Base-by-base conservation (phyloP, 192 early-diverging fungal genomes). In the Coemansia sp. region DNA sequence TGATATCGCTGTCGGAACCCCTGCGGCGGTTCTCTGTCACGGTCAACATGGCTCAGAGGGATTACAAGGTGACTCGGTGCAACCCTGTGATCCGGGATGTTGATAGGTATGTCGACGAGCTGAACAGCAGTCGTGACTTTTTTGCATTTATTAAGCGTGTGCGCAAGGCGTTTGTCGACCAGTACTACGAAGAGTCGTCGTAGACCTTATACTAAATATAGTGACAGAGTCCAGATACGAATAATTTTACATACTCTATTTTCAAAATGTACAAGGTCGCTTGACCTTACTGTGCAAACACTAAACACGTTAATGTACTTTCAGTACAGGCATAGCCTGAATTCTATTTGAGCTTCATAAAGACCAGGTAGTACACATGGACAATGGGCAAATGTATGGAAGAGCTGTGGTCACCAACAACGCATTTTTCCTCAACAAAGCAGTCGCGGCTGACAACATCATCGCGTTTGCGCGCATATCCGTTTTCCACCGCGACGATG, bases 121-220 rank as follows among this genome's bases (percentile, higher is more conserved):
- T 91, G 27, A 88, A 89, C 64, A 53, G 53, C 21, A 82, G 73
- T 21, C 66, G 86, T 17, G 89, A 89, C 59, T 87, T 91, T 61
- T 87, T 82, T 67, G 77, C 74, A 1, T 91, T 91, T 50, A 51
- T 91, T 53, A 88, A 91, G 71, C 73, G 71, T 43, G 79, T 85
- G 42, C 84, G 89, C 6, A 65, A 66, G 37, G 80, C 71, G 4
- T 91, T 91, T 69, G 61, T 64, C 9, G 71, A 84, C 14, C 50
- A 59, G 25, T 78, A 78, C 47, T 37, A 22, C 19, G 42, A 30
- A 7, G 27, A 56, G 5, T 33, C 40, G 0, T 17, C 14, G 17
- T 55, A 55, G 22, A 10, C 33, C 22, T n/a, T n/a, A n/a, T n/a
- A n/a, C n/a, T n/a, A n/a, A n/a, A n/a, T n/a, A n/a, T n/a, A n/a